A percentile compares a stretch with the other conserved stretches of the same genome.
Evolutionary conservation across 2,329 filamentous ascomycete species (phyloP).

Genomic region (Microsporum ferrugineum): DNA sequence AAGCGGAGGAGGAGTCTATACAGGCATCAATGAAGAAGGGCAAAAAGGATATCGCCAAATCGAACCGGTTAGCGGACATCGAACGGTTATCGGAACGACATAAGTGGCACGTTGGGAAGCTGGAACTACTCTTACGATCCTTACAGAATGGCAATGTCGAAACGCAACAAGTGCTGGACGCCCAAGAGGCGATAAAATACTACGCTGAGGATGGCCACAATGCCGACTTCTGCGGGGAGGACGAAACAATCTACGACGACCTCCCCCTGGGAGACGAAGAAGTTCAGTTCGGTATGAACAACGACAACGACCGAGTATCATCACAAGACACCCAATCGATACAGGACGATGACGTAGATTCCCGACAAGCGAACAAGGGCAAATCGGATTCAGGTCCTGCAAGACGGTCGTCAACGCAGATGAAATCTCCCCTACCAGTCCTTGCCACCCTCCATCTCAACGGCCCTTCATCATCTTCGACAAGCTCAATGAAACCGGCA

Average conservation of each 20-base stretch:
- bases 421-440: conserved; percentile 89
- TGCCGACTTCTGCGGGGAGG: conserved; percentile 73
- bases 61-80: conserved; percentile 78
- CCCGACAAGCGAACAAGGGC: conserved; percentile 41
- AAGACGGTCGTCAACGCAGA: conserved; percentile 71
- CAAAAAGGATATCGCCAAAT: conserved; percentile 73
- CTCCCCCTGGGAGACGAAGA: conserved; percentile 87
- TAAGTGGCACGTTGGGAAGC: conserved; percentile 89
- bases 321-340: conserved; percentile 90
- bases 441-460: conserved; percentile 74
- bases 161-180: conserved; percentile 69
- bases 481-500: conserved; percentile 78
- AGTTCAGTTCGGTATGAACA: conserved; percentile 67
- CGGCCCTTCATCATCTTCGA: conserved; percentile 36
- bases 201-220: conserved; percentile 86
- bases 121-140: conserved; percentile 80
- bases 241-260: conserved; percentile 92
- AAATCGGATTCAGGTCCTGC: conserved; percentile 48
- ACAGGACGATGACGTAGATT: conserved; percentile 74
- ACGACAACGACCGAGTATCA: conserved; percentile 77
- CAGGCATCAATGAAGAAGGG: conserved; percentile 89
- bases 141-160: conserved; percentile 90
- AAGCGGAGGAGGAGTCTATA: conserved; percentile 79
- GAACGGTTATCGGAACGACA: conserved; percentile 77
- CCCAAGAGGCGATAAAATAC: conserved; percentile 88